Evolutionary conservation across 495 filamentous ascomycete genomes (phyloP).

Genomic region (Cercophora scortea): DNA sequence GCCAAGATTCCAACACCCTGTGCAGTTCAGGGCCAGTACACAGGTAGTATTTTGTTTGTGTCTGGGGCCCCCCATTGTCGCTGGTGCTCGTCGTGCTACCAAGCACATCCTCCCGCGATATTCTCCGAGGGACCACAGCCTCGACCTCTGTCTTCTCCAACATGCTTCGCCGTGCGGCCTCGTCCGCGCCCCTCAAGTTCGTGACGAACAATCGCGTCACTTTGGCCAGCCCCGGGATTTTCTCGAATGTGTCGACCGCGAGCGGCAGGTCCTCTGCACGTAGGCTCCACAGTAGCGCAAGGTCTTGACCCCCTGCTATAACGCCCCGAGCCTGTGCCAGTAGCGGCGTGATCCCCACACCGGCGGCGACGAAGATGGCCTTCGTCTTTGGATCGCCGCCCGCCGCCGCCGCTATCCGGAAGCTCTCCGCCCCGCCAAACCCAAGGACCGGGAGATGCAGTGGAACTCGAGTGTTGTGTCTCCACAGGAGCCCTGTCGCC

Average conservation of each 20-base stretch:
- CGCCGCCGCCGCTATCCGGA: conserved; percentile 12
- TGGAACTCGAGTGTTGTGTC: conserved; percentile 39
- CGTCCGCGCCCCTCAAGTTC: conserved; percentile 13
- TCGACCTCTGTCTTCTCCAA: conserved; percentile 20
- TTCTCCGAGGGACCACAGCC: conserved; percentile 39
- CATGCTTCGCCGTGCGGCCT: neutral
- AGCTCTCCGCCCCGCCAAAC: conserved; percentile 56
- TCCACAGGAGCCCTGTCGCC: conserved; percentile 58
- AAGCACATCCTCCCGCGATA: conserved; percentile 48
- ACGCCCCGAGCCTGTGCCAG: conserved; percentile 49
- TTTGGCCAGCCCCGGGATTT: conserved; percentile 40
- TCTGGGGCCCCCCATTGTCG: conserved; percentile 1
- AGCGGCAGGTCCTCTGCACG: conserved; percentile 52
- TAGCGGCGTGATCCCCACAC: conserved; percentile 75
- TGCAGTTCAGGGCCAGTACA: conserved; percentile 55
- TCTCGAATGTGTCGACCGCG: conserved; percentile 50
- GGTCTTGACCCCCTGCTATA: conserved; percentile 20
- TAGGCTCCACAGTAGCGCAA: conserved; percentile 62
- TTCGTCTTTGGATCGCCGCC: conserved; percentile 7
- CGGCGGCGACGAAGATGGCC: conserved; percentile 59
- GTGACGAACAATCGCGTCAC: conserved; percentile 57
- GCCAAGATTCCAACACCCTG: conserved; percentile 51
- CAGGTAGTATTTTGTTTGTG: conserved; percentile 52
- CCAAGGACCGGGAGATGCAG: conserved; percentile 62
- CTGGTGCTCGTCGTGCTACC: conserved; percentile 18